Conservation (phyloP, 345 rosid species). For the Cochlearia excelsa region DNA sequence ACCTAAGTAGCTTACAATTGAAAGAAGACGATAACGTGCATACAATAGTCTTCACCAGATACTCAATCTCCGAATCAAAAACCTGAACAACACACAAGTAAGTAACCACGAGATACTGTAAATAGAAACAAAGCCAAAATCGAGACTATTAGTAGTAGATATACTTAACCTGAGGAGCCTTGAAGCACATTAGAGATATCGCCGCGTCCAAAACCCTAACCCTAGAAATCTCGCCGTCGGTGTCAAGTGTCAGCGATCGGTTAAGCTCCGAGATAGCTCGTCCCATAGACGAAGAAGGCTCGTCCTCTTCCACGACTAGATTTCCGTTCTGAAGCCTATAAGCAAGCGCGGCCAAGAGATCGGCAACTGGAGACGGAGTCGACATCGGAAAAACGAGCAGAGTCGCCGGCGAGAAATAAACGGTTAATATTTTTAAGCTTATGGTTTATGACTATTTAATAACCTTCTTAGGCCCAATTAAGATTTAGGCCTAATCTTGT, state of each 20-base stretch:
- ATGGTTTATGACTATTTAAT: too few relatives aligned
- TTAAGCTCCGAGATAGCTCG: constrained; percentile 52
- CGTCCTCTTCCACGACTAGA: constrained; percentile 12
- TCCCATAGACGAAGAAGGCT: constrained; percentile 34
- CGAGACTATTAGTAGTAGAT: neutral
- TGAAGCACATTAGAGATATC: constrained; percentile 69
- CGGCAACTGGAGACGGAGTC: constrained; percentile 27
- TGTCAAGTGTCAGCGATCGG: constrained; percentile 50
- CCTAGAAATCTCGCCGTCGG: constrained; percentile 33
- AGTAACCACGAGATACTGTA: neutral
- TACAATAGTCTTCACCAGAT: constrained; percentile 51
- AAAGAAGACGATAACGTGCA: constrained; percentile 53
- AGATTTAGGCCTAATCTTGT: too few relatives aligned
- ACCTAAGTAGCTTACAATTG: constrained; percentile 38
- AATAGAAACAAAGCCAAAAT: neutral
- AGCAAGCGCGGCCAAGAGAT: constrained; percentile 23
- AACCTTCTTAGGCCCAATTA: too few relatives aligned
- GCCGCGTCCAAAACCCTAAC: constrained; percentile 60
- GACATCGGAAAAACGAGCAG: constrained; percentile 17
- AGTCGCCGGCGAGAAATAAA: constrained; percentile 18
- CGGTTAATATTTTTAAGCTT: too few relatives aligned
- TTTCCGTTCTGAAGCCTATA: constrained; percentile 2
- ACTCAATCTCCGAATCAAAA: constrained; percentile 54
- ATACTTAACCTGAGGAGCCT: constrained; percentile 53
- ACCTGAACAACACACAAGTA: constrained; percentile 42